phyloP scores from a whole-genome alignment of 768 basidiomycete genomes.

The Floccularia luteovirens region DNA sequence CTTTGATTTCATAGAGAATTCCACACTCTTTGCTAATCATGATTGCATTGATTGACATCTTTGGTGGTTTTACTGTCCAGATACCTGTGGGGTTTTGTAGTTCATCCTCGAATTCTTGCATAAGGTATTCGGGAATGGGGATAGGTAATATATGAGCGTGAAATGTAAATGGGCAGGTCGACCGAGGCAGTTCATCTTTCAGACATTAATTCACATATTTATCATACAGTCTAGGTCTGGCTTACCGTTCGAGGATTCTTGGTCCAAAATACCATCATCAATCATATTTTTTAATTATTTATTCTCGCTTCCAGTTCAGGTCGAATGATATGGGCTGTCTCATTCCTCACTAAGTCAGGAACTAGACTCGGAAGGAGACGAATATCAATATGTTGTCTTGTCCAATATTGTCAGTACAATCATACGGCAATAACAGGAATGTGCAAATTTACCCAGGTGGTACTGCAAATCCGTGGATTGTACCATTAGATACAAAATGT shows the following conservation, averaged over 20 bases:
- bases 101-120: constrained; percentile 71
- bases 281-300: constrained; percentile 55
- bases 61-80: constrained; percentile 48
- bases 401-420: constrained; percentile 1
- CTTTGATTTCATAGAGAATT: constrained; percentile 56
- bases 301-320: constrained; percentile 56
- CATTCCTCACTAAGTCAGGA: constrained; percentile 45
- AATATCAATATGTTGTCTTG: constrained; percentile 54
- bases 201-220: background rate
- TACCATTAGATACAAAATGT: constrained; percentile 66
- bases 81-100: constrained; percentile 68
- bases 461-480: constrained; percentile 70
- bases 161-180: constrained; percentile 58
- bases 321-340: constrained; percentile 49
- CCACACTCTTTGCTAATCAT: constrained; percentile 79
- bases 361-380: constrained; percentile 61
- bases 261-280: constrained; percentile 55
- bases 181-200: constrained; percentile 39
- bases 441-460: constrained; percentile 42
- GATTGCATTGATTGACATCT: constrained; percentile 52
- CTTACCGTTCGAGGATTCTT: constrained; percentile 30
- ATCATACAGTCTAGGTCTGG: background rate
- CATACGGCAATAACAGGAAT: background rate
- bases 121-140: constrained; percentile 39
- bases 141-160: constrained; percentile 58